phyloP scores from a whole-genome alignment of 75 land plant species.

The Larix kaempferi region DNA sequence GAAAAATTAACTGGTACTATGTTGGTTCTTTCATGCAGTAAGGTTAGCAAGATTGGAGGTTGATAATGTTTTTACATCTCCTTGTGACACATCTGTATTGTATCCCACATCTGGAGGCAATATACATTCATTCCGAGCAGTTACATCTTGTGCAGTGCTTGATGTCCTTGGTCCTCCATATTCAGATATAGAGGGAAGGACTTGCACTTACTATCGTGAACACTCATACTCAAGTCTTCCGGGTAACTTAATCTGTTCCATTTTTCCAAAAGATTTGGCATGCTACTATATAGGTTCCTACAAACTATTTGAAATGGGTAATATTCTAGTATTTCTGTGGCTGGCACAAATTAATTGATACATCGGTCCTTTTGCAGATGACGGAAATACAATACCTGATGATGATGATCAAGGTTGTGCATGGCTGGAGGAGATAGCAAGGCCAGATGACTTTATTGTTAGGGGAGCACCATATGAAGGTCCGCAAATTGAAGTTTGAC shows the following conservation, averaged over 20 bases:
- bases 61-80: conserved; percentile 52
- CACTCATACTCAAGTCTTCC: conserved; percentile 36
- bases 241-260: conserved; percentile 24
- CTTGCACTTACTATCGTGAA: conserved; percentile 70
- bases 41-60: conserved; percentile 66
- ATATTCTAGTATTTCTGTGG: background rate
- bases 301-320: background rate
- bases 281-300: background rate
- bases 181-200: conserved; percentile 68
- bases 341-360: background rate
- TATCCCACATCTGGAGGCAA: conserved; percentile 83
- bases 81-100: conserved; percentile 69
- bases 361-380: conserved; percentile 17
- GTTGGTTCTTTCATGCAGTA: conserved; percentile 19
- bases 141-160: conserved; percentile 83
- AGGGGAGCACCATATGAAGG: conserved; percentile 38
- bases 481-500: conserved; percentile 25
- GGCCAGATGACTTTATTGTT: conserved; percentile 35
- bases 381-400: conserved; percentile 17
- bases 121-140: conserved; percentile 84
- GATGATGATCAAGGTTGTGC: conserved; percentile 22
- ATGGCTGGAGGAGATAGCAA: conserved; percentile 47
- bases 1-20: background rate
- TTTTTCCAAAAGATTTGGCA: background rate
- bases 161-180: conserved; percentile 93